These are phyloP conservation scores for Pseudocercospora ulei DNA, from an alignment of 2,329 filamentous ascomycete genomes.

Conservation along the genomic window DNA sequence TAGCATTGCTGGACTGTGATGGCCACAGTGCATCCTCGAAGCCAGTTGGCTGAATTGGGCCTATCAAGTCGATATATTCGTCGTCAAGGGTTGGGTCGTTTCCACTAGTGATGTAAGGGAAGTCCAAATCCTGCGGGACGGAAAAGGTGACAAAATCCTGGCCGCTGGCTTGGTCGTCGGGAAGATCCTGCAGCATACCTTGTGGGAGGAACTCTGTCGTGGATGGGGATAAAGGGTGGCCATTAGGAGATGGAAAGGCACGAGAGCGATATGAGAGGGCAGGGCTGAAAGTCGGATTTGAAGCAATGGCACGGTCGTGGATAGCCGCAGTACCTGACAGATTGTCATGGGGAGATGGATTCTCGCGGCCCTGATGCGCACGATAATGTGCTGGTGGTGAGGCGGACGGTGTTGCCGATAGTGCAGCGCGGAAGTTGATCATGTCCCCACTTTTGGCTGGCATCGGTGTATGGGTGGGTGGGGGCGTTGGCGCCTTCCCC, in stretches of 20 bases:
- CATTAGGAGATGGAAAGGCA: slow-evolving; percentile 15
- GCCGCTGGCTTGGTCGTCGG: slow-evolving; percentile 11
- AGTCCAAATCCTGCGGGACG: slow-evolving; percentile 27
- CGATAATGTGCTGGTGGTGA: neutral
- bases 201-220: slow-evolving; percentile 28
- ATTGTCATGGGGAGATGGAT: neutral
- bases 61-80: slow-evolving; percentile 20
- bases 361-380: slow-evolving; percentile 4
- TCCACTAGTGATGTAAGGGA: slow-evolving; percentile 24
- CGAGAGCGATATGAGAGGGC: slow-evolving; percentile 21
- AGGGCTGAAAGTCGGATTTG: slow-evolving; percentile 15
- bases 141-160: slow-evolving; percentile 27
- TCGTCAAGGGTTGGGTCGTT: slow-evolving; percentile 22
- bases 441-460: neutral
- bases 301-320: neutral
- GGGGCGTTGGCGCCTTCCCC: neutral
- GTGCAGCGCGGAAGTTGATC: neutral
- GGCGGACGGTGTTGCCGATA: slow-evolving; percentile 3
- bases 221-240: slow-evolving; percentile 25
- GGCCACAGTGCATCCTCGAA: slow-evolving; percentile 18
- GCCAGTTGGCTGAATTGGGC: slow-evolving; percentile 15
- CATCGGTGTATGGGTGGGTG: slow-evolving; percentile 1
- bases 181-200: slow-evolving; percentile 9
- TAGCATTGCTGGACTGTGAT: slow-evolving; percentile 16
- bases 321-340: neutral